Evolutionary conservation across 2,329 filamentous ascomycete species (phyloP).

Genomic region (Trichoderma lentiforme): DNA sequence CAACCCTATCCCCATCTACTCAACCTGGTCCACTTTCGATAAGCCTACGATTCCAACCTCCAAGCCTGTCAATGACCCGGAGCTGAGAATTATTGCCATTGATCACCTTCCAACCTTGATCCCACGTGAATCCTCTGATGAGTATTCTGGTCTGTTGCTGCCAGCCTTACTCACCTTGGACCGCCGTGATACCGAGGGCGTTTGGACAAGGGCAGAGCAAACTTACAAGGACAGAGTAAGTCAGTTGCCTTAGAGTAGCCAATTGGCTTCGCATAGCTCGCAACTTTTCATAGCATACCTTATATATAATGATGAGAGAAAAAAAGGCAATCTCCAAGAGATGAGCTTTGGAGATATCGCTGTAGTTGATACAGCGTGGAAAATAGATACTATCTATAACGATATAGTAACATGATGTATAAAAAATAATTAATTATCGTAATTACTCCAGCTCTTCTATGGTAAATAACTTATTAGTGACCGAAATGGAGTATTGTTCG

Average conservation of each 20-base stretch:
- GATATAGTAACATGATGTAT: neutral
- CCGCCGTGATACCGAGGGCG: conserved; percentile 63
- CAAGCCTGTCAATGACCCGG: conserved; percentile 51
- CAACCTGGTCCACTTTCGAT: conserved; percentile 57
- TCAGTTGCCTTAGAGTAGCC: neutral
- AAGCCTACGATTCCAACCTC: conserved; percentile 41
- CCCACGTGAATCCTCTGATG: conserved; percentile 78
- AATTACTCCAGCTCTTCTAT: neutral
- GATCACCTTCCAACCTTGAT: conserved; percentile 77
- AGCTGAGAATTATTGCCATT: conserved; percentile 76
- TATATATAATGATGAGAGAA: neutral
- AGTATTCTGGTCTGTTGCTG: conserved; percentile 72
- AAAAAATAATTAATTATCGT: neutral
- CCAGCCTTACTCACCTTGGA: conserved; percentile 73
- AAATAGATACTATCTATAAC: neutral
- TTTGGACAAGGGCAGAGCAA: conserved; percentile 79
- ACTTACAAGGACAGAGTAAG: conserved; percentile 59
- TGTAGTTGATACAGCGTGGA: neutral
- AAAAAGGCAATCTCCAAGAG: neutral
- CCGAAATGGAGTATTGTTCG: neutral
- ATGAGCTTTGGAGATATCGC: neutral
- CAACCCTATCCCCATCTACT: conserved; percentile 71
- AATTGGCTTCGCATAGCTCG: neutral
- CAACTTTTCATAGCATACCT: neutral
- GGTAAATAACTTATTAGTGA: neutral